Evolutionary conservation across 495 filamentous ascomycete species (phyloP), one percentile per base, ranked within the genome.

Genomic region (Pyrenopolyporus hunteri): DNA sequence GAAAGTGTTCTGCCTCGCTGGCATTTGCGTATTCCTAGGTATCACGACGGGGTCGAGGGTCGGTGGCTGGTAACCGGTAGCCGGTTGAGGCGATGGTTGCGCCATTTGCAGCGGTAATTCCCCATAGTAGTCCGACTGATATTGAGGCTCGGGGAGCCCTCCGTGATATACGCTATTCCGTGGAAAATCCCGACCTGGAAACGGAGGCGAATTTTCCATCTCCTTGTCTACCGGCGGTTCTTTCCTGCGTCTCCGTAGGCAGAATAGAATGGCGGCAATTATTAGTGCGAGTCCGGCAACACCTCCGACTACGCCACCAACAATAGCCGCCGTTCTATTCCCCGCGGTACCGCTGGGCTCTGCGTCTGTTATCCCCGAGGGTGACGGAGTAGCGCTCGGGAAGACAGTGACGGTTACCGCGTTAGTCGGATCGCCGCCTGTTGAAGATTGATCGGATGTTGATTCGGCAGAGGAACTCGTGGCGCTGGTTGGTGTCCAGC

Each of bases 271-370:
- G 14, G 67, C 68, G 7, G 68, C 68, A 19, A 50, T 10, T 33
- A 76, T 59, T 17, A 78, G 44, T 6, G 66, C 60, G 11, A 76
- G 50, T 44, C 62, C 71, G 19, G 70, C 68, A 31, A 77, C 62
- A 4, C 75, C 76, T 3, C 76, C 76, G 4, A 79, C 59, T 10
- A 72, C 70, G 9, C 76, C 75, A 13, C 76, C 76, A n/a, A 69
- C 71, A 26, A 79, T 73, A 7, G 67, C 72, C 9, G 66, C 71
- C 4, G 67, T 44, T 33, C 59, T 65, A 14, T 23, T 42, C 29
- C 57, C 57, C 11, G 45, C 36, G 17, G 33, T 37, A 33, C 9
- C 6, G 39, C 17, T 17, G 16, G 35, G 22, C 17, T 48, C 10
- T 7, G 43, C 26, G 9, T 40, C 44, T 43, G 43, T 43, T 11